phyloP scores from a whole-genome alignment of 768 basidiomycete genomes.

The Chalciporus chontae region DNA sequence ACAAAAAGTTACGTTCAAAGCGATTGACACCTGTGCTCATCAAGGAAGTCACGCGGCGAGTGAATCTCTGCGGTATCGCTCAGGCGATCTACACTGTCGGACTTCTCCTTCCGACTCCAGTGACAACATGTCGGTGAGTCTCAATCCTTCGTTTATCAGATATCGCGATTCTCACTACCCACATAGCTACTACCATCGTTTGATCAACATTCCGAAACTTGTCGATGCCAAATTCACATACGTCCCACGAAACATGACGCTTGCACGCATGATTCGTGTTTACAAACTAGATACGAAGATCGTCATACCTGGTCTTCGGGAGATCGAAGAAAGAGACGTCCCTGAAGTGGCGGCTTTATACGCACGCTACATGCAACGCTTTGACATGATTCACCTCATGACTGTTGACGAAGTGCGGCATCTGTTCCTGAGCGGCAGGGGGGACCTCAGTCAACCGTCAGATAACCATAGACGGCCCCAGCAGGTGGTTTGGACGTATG shows the following conservation, averaged over 20 bases:
- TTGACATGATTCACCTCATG: constrained; percentile 77
- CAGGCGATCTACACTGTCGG: constrained; percentile 98
- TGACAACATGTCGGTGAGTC: constrained; percentile 75
- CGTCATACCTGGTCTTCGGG: constrained; percentile 65
- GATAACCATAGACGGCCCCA: constrained; percentile 48
- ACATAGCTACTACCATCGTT: constrained; percentile 84
- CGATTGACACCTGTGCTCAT: constrained; percentile 94
- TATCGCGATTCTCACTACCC: constrained; percentile 5
- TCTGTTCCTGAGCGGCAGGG: constrained; percentile 84
- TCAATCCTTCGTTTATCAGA: neutral
- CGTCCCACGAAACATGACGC: constrained; percentile 82
- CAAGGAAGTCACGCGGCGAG: constrained; percentile 94
- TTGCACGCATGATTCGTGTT: constrained; percentile 83
- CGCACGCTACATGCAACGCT: constrained; percentile 76
- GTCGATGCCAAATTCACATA: constrained; percentile 87
- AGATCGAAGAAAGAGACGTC: constrained; percentile 84
- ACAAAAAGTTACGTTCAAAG: constrained; percentile 96
- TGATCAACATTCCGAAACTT: constrained; percentile 88
- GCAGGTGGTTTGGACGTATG: constrained; percentile 95
- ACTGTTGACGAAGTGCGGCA: constrained; percentile 77
- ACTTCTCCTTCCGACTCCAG: constrained; percentile 88
- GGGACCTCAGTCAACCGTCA: constrained; percentile 40
- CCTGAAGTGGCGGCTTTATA: constrained; percentile 67
- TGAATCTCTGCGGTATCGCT: constrained; percentile 85
- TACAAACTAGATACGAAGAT: constrained; percentile 61